These are phyloP conservation scores for Gossypium turneri DNA, from an alignment of 345 rosid species.

Conservation along the genomic window DNA sequence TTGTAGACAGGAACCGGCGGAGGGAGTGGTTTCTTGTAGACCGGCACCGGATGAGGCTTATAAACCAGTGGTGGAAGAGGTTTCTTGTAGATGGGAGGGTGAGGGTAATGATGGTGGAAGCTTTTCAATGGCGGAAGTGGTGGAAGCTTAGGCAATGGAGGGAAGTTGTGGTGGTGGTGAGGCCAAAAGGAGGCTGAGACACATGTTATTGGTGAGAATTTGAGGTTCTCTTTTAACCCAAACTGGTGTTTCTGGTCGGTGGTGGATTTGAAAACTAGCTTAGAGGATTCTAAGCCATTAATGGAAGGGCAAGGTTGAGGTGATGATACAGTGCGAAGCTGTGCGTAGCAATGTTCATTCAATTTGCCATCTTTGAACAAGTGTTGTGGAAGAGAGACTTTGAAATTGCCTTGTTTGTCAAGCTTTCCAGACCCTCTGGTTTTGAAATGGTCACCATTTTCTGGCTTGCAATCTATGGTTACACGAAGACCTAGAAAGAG, in stretches of 20 bases:
- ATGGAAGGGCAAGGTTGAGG: constrained; percentile 54
- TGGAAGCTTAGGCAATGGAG: constrained; percentile 18
- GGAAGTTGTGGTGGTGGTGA: constrained; percentile 24
- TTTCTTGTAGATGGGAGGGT: constrained; percentile 18
- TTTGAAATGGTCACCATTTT: constrained; percentile 41
- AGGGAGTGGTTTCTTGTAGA: neutral
- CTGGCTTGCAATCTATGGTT: constrained; percentile 59
- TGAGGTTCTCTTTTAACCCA: constrained; percentile 53
- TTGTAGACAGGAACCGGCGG: constrained; percentile 18
- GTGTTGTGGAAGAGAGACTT: constrained; percentile 44
- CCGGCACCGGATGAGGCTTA: neutral
- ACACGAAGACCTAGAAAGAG: constrained; percentile 53
- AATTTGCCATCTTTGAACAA: constrained; percentile 49
- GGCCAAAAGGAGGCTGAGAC: constrained; percentile 56
- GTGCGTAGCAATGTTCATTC: constrained; percentile 78
- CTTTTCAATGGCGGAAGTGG: constrained; percentile 30
- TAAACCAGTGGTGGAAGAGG: constrained; percentile 20
- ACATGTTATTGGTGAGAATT: constrained; percentile 54
- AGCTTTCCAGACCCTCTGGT: constrained; percentile 52
- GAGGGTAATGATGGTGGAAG: constrained; percentile 20
- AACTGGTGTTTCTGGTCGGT: constrained; percentile 40
- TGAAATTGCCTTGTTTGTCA: constrained; percentile 65
- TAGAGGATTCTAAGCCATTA: constrained; percentile 50
- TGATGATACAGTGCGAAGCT: constrained; percentile 58
- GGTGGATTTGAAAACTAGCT: constrained; percentile 43